Conservation (phyloP, 2,329 filamentous ascomycete species). For the Aureobasidium sp. region DNA sequence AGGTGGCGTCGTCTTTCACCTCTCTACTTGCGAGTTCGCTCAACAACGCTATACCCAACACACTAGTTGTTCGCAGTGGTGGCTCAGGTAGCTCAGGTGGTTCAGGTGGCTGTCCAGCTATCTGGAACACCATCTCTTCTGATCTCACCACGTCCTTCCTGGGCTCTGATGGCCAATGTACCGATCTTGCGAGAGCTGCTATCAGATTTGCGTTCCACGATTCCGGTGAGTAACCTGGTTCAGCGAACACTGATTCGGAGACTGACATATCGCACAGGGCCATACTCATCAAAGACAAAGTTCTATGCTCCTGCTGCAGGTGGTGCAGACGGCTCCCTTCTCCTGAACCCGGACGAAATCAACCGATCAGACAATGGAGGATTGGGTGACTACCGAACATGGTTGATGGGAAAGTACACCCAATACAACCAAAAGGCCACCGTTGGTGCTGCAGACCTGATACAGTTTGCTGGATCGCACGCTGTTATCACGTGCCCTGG, state of each 20-base stretch:
- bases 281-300: constrained; percentile 17
- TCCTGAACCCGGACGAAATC: constrained; percentile 30
- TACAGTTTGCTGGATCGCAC: constrained; percentile 40
- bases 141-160: constrained; percentile 24
- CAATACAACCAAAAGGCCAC: constrained; percentile 7
- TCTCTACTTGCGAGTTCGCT: constrained; percentile 4
- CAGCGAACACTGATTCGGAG: not conserved
- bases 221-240: not conserved
- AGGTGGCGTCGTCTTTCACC: not conserved
- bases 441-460: constrained; percentile 46
- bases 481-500: constrained; percentile 43
- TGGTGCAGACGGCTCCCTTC: constrained; percentile 35
- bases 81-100: constrained; percentile 14
- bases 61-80: not conserved
- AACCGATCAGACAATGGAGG: constrained; percentile 35
- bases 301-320: constrained; percentile 24
- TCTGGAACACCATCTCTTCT: constrained; percentile 24
- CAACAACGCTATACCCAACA: constrained; percentile 9
- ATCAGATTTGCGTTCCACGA: constrained; percentile 30
- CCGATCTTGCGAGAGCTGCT: constrained; percentile 24
- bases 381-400: constrained; percentile 33
- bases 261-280: constrained; percentile 2
- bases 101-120: constrained; percentile 19
- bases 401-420: constrained; percentile 32
- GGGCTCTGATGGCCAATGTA: constrained; percentile 23